Percentiles rank a stretch among this genome's conserved stretches.
Conservation (phyloP, 2,329 filamentous ascomycete genomes). For the Taxawa tesnikishii region DNA sequence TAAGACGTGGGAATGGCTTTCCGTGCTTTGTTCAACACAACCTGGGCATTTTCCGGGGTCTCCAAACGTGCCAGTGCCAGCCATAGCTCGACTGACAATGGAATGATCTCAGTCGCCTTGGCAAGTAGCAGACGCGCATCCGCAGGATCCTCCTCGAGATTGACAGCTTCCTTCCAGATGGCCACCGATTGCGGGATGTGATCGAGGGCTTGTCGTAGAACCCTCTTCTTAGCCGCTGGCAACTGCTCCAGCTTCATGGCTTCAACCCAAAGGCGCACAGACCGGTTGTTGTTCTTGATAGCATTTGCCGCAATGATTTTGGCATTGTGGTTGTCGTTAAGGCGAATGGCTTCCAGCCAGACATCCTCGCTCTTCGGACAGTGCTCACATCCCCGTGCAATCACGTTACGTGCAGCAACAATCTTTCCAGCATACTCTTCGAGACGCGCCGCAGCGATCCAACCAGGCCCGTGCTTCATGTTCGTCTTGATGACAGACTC, state of each 20-base stretch:
- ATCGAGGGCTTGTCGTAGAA: constrained; percentile 81
- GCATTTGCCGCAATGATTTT: constrained; percentile 92
- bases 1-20: constrained; percentile 87
- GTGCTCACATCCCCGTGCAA: constrained; percentile 75
- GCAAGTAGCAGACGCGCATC: constrained; percentile 82
- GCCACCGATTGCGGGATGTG: constrained; percentile 89
- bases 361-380: constrained; percentile 91
- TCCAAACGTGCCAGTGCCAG: constrained; percentile 84
- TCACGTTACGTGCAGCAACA: constrained; percentile 77
- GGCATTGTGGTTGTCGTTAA: constrained; percentile 86
- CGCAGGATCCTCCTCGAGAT: constrained; percentile 78
- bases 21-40: constrained; percentile 87
- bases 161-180: constrained; percentile 97
- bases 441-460: constrained; percentile 85
- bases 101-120: constrained; percentile 92
- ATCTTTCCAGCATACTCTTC: constrained; percentile 90
- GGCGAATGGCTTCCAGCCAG: constrained; percentile 89
- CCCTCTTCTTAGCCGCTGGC: constrained; percentile 74
- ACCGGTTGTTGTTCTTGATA: constrained; percentile 81
- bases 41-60: constrained; percentile 80
- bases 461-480: constrained; percentile 84
- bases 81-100: constrained; percentile 88
- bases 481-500: constrained; percentile 97
- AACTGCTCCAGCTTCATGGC: constrained; percentile 88
- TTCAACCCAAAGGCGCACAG: constrained; percentile 84